Percentiles rank a stretch among this genome's conserved stretches.
Conservation (phyloP, 129 eudicot species). For the Tanacetum coccineum region DNA sequence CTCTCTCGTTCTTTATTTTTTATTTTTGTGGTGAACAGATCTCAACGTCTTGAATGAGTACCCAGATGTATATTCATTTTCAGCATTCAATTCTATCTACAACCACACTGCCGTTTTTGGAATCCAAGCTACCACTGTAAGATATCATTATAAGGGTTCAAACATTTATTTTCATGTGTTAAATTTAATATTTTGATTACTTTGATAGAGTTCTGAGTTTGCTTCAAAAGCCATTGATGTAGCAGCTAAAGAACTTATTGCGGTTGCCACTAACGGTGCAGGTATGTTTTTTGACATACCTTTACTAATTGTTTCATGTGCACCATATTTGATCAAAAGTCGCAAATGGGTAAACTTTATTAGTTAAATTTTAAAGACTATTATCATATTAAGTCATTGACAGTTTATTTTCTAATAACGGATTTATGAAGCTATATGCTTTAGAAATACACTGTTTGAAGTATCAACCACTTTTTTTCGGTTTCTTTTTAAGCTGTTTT, state of each 20-base stretch:
- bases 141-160: conserved; percentile 13
- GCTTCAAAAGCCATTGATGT: conserved; percentile 64
- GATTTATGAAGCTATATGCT: too few species aligned
- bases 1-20: conserved; percentile 12
- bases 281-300: conserved; percentile 36
- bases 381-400: too few species aligned
- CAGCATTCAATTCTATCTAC: conserved; percentile 74
- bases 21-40: conserved; percentile 43
- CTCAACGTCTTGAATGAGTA: conserved; percentile 66
- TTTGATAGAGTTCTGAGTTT: conserved; percentile 57
- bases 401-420: too few species aligned
- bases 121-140: conserved; percentile 86
- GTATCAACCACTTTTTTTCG: not conserved
- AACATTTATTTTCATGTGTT: not conserved
- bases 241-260: conserved; percentile 60
- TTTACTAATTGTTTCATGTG: conserved; percentile 10
- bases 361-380: too few species aligned
- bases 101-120: conserved; percentile 72
- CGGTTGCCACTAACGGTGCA: conserved; percentile 55
- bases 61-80: conserved; percentile 66
- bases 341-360: too few species aligned
- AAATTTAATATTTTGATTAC: not conserved
- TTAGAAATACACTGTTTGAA: too few species aligned
- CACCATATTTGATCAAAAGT: not conserved
- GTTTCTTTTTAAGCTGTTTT: not conserved